Base-by-base conservation (phyloP, 2,329 filamentous ascomycete genomes). In the Colletotrichum liriopes region DNA sequence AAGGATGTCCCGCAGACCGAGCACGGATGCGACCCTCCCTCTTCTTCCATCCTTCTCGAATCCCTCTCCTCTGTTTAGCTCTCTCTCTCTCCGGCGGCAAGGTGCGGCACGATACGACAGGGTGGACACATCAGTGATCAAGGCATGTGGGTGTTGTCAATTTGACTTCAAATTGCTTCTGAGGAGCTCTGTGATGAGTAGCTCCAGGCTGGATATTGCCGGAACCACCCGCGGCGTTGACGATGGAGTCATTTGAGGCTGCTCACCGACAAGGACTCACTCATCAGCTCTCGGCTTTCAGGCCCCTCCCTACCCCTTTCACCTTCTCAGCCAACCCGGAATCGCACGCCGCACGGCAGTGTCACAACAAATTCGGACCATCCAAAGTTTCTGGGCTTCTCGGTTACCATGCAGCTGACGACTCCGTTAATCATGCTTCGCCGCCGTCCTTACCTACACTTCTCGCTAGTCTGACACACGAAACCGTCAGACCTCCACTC, bases 241-340 rank as follows among this genome's bases (percentile, higher is more conserved):
- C 59, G 16, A 85, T 88, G 12, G 85, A 86, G 69, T 82, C 82
- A 75, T 86, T 83, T 76, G 88, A 90, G 76, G 87, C 86, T 51
- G 81, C 90, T 66, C 78, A 83, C 26, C 35, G n/a, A 12, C 20
- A 37, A 20, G 52, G 11, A 39, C 32, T 56, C 20, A 52, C 6
- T 20, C 20, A 11, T 55, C 35, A 37, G 9, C 41, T 62, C 35
- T 39, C 39, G 35, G 12, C 45, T 35, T 43, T 37, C 45, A 65
- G 49, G 51, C 56, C 59, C 52, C 20, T 5, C 2, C 12, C 54
- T 26, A 26, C n/a, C 23, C 20, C 12, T 16, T 23, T 9, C 32
- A 39, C 35, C 20, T 39, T 35, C 12, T 39, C 67, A 75, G 73
- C 74, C 72, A 74, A 49, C 66, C 65, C 56, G 60, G 52, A 67